These are phyloP conservation scores for Pseudocercospora fijiensis DNA, from an alignment of 2,329 filamentous ascomycete species.

Conservation along the genomic window DNA sequence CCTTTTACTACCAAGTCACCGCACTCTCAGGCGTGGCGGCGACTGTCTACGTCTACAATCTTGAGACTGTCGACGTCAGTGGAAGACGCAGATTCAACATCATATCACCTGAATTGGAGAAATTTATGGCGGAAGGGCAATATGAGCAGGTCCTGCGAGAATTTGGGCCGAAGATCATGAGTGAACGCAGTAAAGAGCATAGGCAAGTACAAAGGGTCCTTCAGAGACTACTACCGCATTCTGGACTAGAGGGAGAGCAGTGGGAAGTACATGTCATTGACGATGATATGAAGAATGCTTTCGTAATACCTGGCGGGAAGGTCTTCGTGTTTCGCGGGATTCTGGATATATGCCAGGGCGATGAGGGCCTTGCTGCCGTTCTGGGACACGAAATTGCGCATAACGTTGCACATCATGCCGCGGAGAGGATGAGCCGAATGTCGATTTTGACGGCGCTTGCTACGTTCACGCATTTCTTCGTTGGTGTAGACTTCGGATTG, in stretches of 20 bases:
- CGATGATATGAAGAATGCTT: constrained; percentile 67
- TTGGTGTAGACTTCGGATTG: constrained; percentile 44
- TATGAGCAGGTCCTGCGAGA: constrained; percentile 59
- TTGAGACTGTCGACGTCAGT: constrained; percentile 71
- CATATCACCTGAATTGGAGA: constrained; percentile 57
- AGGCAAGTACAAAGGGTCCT: constrained; percentile 63
- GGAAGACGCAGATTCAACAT: constrained; percentile 73
- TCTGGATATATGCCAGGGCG: constrained; percentile 63
- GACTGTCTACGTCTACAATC: constrained; percentile 65
- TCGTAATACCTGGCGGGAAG: constrained; percentile 73
- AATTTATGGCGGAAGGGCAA: constrained; percentile 53
- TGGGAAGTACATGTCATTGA: constrained; percentile 78
- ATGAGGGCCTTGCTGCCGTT: constrained; percentile 71
- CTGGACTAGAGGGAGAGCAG: constrained; percentile 54
- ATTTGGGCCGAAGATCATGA: constrained; percentile 57
- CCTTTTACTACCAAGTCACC: constrained; percentile 49
- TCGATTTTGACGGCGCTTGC: constrained; percentile 43
- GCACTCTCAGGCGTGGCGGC: constrained; percentile 45
- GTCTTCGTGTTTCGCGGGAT: constrained; percentile 78
- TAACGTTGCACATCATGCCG: constrained; percentile 66
- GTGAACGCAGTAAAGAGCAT: constrained; percentile 59
- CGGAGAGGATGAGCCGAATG: constrained; percentile 59
- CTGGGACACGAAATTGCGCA: constrained; percentile 80
- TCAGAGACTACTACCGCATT: constrained; percentile 64
- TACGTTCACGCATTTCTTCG: constrained; percentile 39